Base-by-base conservation (phyloP, 2,329 filamentous ascomycete genomes). In the Chrysoporthe puriensis region DNA sequence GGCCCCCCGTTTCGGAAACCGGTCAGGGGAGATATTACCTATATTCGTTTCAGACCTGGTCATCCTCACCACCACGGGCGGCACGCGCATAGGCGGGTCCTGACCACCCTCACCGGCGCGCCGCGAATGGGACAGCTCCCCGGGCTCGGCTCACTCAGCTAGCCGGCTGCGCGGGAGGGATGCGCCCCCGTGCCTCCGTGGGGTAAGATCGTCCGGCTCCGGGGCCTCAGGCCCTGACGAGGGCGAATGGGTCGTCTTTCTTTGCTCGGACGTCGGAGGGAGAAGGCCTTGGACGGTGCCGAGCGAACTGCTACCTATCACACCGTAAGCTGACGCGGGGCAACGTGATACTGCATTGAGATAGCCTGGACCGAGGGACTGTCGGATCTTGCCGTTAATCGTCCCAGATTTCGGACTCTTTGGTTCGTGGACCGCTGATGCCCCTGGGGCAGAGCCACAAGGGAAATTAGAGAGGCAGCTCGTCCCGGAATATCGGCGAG, bases 61-160 rank as follows among this genome's bases (percentile, higher is more conserved):
- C 59, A 62, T 50, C 44, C 32, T 48, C 26, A 36, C 42, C 59
- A 32, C 32, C 59, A 50, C 21, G 2, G 36, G 26, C 3, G 59
- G 26, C 26, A 18, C 44, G 21, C 32, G 26, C 18, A 7, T 4
- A 14, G 11, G 18, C 26, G 43, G 59, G 32, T 18, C 50, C 48
- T 63, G 40, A 63, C 62, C 62, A 63, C 62, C 48, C 48, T 32
- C 50, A 18, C 40, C n/a, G 13, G 6, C 13, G 48, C 40, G 44
- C 60, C 36, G 60, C 60, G 43, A 63, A 63, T 56, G n/a, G 50
- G 40, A 44, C 48, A 11, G 7, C 32, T 63, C 50, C 50, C 48
- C 50, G 50, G 40, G 34, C 13, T 63, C 50, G 26, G 61, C 48
- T 63, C 50, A 43, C 46, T 63, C 48, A 63, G 50, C 48, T 1